Evolutionary conservation across 2,329 filamentous ascomycete genomes (phyloP).

Genomic region (Gaeumannomyces sp.): DNA sequence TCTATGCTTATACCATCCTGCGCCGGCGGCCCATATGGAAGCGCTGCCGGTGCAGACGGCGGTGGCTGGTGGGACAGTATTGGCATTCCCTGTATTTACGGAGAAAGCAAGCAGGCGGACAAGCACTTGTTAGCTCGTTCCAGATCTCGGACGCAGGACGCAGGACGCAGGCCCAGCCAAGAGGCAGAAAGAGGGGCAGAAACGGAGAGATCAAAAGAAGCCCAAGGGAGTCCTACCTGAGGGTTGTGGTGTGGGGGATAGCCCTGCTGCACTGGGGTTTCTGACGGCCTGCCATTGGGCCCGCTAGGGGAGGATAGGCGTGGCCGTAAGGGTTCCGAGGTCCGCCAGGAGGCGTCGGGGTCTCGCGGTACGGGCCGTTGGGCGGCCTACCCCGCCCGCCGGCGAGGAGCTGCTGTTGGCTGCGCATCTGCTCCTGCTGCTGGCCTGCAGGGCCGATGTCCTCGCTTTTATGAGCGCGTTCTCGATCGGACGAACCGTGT

Average conservation of each 20-base stretch:
- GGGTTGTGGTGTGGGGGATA: constrained; percentile 19
- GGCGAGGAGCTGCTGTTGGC: constrained; percentile 48
- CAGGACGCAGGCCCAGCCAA: background rate
- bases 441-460: constrained; percentile 53
- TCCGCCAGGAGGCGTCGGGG: constrained; percentile 61
- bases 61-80: constrained; percentile 27
- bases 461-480: constrained; percentile 83
- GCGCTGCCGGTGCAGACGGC: constrained; percentile 27
- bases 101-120: constrained; percentile 14
- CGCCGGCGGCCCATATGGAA: constrained; percentile 36
- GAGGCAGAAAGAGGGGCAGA: background rate
- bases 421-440: constrained; percentile 50
- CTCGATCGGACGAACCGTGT: constrained; percentile 86
- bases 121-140: background rate
- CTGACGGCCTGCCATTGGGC: constrained; percentile 27
- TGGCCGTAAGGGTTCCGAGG: constrained; percentile 22
- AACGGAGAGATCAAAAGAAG: background rate
- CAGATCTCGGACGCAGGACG: background rate
- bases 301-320: constrained; percentile 21
- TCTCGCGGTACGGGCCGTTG: constrained; percentile 56
- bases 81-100: constrained; percentile 10
- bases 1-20: constrained; percentile 56
- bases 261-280: constrained; percentile 19
- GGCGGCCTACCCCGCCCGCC: constrained; percentile 26
- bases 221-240: background rate